A percentile compares a stretch with the other conserved stretches of the same genome.
These are phyloP conservation scores for Xanthoparmelia taractica DNA, from an alignment of 495 filamentous ascomycete species.

Conservation along the genomic window DNA sequence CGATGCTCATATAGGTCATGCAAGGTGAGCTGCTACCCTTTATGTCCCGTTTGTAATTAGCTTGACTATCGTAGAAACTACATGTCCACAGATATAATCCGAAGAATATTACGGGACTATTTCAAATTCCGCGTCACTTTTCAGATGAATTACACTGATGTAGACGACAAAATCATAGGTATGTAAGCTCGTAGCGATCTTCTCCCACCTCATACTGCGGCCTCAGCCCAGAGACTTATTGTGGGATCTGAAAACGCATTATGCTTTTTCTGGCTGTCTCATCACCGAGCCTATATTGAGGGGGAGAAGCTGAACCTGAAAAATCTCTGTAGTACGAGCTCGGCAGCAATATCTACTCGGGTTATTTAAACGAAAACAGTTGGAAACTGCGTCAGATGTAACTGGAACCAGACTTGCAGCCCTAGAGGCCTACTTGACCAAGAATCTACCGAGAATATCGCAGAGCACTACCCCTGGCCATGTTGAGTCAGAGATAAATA, in stretches of 20 bases:
- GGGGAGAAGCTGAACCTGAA: not conserved
- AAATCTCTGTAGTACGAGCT: slow-evolving; percentile 75
- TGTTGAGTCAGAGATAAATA: slow-evolving; percentile 41
- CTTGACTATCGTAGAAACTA: slow-evolving; percentile 50
- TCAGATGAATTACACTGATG: slow-evolving; percentile 92
- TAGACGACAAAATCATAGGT: slow-evolving; percentile 10
- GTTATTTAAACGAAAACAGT: slow-evolving; percentile 46
- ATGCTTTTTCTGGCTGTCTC: not conserved
- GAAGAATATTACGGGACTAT: slow-evolving; percentile 77
- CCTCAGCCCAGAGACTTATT: too few species aligned
- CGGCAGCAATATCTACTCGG: slow-evolving; percentile 68
- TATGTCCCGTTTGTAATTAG: not conserved
- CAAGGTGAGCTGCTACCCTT: slow-evolving; percentile 35
- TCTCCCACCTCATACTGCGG: too few species aligned
- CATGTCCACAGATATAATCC: slow-evolving; percentile 87
- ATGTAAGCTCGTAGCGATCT: too few species aligned
- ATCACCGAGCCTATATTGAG: not conserved
- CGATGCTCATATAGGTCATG: slow-evolving; percentile 82
- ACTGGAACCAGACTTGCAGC: slow-evolving; percentile 54
- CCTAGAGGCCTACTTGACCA: slow-evolving; percentile 63
- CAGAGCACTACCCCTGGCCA: not conserved
- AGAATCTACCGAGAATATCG: slow-evolving; percentile 63
- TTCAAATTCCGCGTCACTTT: slow-evolving; percentile 81
- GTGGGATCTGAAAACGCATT: too few species aligned
- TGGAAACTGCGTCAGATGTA: slow-evolving; percentile 37